These are phyloP conservation scores for Russula dissimulans DNA, from an alignment of 768 basidiomycete species.

Conservation along the genomic window DNA sequence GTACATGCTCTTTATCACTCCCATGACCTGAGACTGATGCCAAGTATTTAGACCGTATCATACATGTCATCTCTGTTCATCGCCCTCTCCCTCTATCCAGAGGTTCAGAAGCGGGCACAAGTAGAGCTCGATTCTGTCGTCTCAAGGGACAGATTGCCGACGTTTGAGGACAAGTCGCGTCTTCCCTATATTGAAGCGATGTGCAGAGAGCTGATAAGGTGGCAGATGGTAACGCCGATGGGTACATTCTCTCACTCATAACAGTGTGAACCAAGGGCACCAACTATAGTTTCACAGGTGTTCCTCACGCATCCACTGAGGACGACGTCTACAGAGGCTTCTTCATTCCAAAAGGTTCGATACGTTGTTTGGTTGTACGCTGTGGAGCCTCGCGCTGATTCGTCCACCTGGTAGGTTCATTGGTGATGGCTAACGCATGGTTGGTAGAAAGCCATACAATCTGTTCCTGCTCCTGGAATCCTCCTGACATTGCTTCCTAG, in stretches of 20 bases:
- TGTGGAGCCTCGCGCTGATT: neutral
- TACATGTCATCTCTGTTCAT: neutral
- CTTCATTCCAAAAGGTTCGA: slow-evolving; percentile 7
- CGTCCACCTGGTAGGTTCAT: neutral
- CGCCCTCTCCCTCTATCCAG: neutral
- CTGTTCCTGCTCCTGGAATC: neutral
- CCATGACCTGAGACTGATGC: neutral
- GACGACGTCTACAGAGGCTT: neutral
- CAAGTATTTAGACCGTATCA: neutral
- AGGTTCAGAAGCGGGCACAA: neutral
- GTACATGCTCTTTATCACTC: neutral
- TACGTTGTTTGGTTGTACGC: too few relatives aligned
- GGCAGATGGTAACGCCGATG: neutral
- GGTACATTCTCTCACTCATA: neutral
- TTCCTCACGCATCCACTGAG: neutral
- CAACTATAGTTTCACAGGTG: neutral
- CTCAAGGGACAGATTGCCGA: neutral
- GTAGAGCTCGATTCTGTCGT: neutral
- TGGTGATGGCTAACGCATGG: slow-evolving; percentile 1
- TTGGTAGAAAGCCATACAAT: neutral
- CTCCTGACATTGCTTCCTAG: neutral
- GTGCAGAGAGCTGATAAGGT: neutral
- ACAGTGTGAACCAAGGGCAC: too few relatives aligned
- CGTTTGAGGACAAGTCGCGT: neutral
- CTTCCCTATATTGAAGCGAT: neutral